Evolutionary conservation across 306 rosid species (phyloP), one percentile per base, ranked within the genome.

Genomic region (Sicyos edulis): DNA sequence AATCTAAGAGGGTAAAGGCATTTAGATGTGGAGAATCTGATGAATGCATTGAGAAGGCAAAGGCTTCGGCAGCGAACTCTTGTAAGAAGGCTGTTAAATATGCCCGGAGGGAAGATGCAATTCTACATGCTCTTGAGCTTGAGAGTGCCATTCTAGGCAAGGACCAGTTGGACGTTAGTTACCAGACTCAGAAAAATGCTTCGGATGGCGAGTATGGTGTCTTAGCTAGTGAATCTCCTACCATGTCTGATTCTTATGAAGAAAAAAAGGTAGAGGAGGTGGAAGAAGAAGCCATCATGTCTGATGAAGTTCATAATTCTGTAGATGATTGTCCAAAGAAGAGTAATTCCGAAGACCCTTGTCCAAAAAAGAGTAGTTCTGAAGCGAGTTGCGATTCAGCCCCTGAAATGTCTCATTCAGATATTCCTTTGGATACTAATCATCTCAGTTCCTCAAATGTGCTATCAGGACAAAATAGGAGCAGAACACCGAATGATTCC

Each of bases 71-170:
- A 65, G 96, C 97, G 13, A 88, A 70, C 84, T 76, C 88, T 63
- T 86, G 75, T 84, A 95, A 88, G 84, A 95, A 95, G 77, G 96
- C 85, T 3, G 99, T 86, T 72, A 95, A 95, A 76, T 95, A 95
- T 87, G 99, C 97, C 75, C 92, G 99, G 52, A 87, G 97, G 79
- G 99, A 95, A 84, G 97, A 95, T 83, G 99, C 99, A 49, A 95
- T 91, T 80, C 83, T 95, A 37, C 99, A 95, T 76, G 97, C 99
- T 73, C 99, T 95, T 67, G 99, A 91, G 83, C 82, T 95, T 77
- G 99, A 95, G 85, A 85, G 85, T 74, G 79, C 88, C 75, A 88
- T 82, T 70, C 56, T 84, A 65, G 96, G 85, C 77, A 88, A 87
- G 81, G 91, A 80, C 71, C 82, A 77, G 14, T 63, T 81, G 79